These are phyloP conservation scores for Candida gigantensis DNA, from an alignment of 1,139 yeast genomes.

Conservation along the genomic window DNA sequence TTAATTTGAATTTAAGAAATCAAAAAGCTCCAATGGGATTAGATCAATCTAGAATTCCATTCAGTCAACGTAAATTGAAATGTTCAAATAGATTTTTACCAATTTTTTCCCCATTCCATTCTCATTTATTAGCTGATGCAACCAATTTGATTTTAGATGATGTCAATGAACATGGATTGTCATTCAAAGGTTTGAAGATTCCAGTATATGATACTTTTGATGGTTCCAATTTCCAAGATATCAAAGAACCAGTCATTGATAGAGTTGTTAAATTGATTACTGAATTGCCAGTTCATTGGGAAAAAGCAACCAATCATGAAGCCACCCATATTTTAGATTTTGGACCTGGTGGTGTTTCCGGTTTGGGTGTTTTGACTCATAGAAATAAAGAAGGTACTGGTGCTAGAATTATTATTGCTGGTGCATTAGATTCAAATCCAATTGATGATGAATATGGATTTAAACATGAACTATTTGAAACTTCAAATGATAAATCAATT, in stretches of 20 bases:
- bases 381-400: conserved; percentile 99
- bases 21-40: conserved; percentile 93
- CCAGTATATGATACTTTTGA: conserved; percentile 92
- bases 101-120: conserved; percentile 95
- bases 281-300: conserved; percentile 93
- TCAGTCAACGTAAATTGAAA: conserved; percentile 87
- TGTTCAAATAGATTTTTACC: conserved; percentile 94
- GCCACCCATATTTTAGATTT: conserved; percentile 92
- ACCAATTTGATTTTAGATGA: conserved; percentile 67
- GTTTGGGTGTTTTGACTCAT: conserved; percentile 93
- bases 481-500: conserved; percentile 54
- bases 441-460: conserved; percentile 86
- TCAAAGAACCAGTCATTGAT: conserved; percentile 37
- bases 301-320: conserved; percentile 65
- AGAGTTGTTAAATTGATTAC: conserved; percentile 81
- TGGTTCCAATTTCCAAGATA: conserved; percentile 72
- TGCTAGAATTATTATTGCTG: conserved; percentile 89
- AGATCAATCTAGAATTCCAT: conserved; percentile 93
- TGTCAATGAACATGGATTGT: conserved; percentile 54
- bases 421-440: conserved; percentile 67
- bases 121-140: conserved; percentile 77
- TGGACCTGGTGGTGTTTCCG: conserved; percentile 99
- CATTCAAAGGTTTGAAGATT: conserved; percentile 63
- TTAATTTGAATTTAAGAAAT: conserved; percentile 87
- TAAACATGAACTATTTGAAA: conserved; percentile 91